Evolutionary conservation across 2,329 filamentous ascomycete species (phyloP).

Genomic region (Fusarium albosuccineum): DNA sequence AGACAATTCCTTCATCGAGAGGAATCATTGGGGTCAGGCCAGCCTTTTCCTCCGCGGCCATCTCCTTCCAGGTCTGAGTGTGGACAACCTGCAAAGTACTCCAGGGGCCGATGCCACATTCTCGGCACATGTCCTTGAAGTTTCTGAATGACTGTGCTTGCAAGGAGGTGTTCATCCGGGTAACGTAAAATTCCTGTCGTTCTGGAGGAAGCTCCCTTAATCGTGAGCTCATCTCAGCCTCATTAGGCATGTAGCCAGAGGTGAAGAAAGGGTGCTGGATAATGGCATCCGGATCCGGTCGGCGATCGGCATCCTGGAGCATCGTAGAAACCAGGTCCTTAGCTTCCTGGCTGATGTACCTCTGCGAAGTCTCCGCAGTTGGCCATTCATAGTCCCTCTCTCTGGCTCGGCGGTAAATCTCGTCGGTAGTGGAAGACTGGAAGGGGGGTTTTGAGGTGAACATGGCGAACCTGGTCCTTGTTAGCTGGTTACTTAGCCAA

Average conservation of each 20-base stretch:
- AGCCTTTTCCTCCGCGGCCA: constrained; percentile 76
- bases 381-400: constrained; percentile 87
- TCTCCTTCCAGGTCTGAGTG: constrained; percentile 73
- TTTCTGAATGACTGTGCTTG: constrained; percentile 64
- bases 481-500: constrained; percentile 17
- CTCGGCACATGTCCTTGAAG: constrained; percentile 68
- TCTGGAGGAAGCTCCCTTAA: constrained; percentile 70
- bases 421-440: constrained; percentile 89
- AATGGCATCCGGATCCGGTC: constrained; percentile 82
- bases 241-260: constrained; percentile 77
- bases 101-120: constrained; percentile 71
- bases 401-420: constrained; percentile 80
- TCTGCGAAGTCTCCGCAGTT: constrained; percentile 72
- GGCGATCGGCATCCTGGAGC: constrained; percentile 79
- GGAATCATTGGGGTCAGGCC: constrained; percentile 74
- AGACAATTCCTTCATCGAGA: constrained; percentile 71
- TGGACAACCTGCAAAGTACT: constrained; percentile 60
- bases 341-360: constrained; percentile 79
- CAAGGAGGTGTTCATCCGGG: constrained; percentile 60
- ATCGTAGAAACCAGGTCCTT: constrained; percentile 83
- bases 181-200: constrained; percentile 68
- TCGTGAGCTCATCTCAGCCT: constrained; percentile 69
- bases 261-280: constrained; percentile 85
- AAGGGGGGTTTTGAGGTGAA: constrained; percentile 97
- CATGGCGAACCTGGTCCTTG: constrained; percentile 81